Conservation (phyloP, 352 stramenopile species). For the Globisporangium nodosum region DNA sequence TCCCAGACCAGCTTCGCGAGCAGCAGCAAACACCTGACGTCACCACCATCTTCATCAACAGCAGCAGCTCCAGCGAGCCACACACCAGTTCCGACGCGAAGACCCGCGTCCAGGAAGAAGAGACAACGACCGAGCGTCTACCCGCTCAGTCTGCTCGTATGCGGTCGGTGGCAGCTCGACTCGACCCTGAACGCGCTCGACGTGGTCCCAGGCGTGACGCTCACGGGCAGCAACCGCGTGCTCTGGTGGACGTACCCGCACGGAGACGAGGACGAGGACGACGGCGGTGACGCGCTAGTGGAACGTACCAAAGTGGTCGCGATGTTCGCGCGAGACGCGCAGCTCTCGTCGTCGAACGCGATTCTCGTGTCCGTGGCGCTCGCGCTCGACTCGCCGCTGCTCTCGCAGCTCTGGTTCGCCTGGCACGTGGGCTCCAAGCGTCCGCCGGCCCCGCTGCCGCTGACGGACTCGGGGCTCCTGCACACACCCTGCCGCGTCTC, state of each 20-base stretch:
- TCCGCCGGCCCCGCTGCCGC: constrained; percentile 23
- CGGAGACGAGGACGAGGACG: constrained; percentile 16
- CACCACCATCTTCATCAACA: background rate
- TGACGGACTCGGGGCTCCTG: constrained; percentile 7
- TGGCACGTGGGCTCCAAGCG: constrained; percentile 55
- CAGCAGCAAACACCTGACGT: constrained; percentile 1
- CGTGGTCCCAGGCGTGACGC: constrained; percentile 33
- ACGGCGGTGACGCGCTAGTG: constrained; percentile 5
- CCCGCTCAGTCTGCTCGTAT: constrained; percentile 56
- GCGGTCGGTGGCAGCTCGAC: constrained; percentile 33
- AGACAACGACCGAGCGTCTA: constrained; percentile 13
- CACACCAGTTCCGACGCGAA: background rate
- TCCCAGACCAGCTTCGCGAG: constrained; percentile 1
- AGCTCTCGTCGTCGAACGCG: constrained; percentile 48
- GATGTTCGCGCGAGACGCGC: constrained; percentile 44
- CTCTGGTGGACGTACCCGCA: constrained; percentile 51
- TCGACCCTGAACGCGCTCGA: constrained; percentile 19
- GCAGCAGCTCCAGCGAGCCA: background rate
- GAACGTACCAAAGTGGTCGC: constrained; percentile 49
- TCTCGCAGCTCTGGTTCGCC: constrained; percentile 55
- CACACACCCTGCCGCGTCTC: constrained; percentile 15
- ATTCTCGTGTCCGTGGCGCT: constrained; percentile 58
- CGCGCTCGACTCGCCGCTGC: constrained; percentile 52
- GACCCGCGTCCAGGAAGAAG: constrained; percentile 5
- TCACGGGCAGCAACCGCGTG: constrained; percentile 29